phyloP scores from a whole-genome alignment of 78 protist species.

The Emiliania huxleyi region DNA sequence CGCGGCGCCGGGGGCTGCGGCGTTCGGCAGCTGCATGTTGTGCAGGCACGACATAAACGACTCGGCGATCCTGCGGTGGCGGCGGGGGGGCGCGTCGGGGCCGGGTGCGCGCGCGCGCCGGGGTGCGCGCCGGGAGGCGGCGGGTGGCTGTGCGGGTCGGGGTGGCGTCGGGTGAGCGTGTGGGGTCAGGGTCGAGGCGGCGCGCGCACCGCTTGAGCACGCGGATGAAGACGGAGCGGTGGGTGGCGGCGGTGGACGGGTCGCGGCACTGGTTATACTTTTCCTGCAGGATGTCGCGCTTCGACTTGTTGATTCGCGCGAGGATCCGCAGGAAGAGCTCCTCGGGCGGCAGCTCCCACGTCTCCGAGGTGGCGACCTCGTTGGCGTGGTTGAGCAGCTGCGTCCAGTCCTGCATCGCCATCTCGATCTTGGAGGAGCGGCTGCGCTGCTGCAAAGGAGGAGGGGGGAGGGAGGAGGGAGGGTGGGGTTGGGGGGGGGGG shows the following conservation, averaged over 20 bases:
- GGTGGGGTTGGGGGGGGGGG: too few relatives aligned
- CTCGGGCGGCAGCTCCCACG: constrained; percentile 28
- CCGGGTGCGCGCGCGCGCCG: too few relatives aligned
- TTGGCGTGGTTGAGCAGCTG: neutral
- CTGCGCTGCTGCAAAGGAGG: neutral
- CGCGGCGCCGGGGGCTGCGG: neutral
- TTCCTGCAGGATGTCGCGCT: constrained; percentile 12
- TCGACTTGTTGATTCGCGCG: neutral
- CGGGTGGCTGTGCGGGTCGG: too few relatives aligned
- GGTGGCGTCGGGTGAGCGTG: too few relatives aligned
- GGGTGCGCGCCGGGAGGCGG: too few relatives aligned
- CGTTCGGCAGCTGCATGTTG: neutral
- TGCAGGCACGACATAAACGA: neutral
- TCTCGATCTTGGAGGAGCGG: constrained; percentile 1
- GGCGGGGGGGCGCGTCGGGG: too few relatives aligned
- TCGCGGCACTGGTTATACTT: neutral
- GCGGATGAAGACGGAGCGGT: constrained; percentile 20
- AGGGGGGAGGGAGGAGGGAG: too few relatives aligned
- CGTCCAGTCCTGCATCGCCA: constrained; percentile 8
- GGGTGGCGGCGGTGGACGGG: neutral
- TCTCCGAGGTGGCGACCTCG: neutral
- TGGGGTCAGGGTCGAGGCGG: too few relatives aligned
- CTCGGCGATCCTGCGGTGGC: too few relatives aligned
- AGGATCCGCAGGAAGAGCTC: neutral
- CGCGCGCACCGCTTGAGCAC: constrained; percentile 14